A percentile compares a stretch with the other conserved stretches of the same genome.
phyloP scores from a whole-genome alignment of 163 green algal genomes.

The Chlamydomonas reinhardtii region DNA sequence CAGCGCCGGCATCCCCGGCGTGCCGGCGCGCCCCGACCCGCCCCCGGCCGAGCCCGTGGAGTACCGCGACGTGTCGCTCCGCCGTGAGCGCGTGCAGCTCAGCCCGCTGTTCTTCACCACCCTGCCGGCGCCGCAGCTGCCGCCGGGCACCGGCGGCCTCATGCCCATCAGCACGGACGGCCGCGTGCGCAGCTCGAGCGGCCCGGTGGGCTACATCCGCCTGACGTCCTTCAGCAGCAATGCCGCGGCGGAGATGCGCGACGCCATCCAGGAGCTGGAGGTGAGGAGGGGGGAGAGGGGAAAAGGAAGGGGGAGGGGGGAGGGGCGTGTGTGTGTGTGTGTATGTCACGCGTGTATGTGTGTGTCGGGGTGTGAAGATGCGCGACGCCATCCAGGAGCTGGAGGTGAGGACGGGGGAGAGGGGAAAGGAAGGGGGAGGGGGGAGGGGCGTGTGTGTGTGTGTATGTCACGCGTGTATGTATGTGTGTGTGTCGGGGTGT shows the following conservation, averaged over 20 bases:
- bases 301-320: no score
- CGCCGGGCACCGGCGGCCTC: constrained; percentile 3
- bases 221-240: constrained; percentile 91
- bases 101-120: constrained; percentile 82
- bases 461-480: no score
- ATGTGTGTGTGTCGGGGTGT: no score
- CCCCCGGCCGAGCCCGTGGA: constrained; percentile 24
- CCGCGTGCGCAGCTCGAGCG: not conserved
- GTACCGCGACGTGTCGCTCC: constrained; percentile 68
- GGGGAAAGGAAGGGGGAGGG: no score
- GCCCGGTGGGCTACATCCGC: constrained; percentile 85
- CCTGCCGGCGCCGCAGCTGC: constrained; percentile 51
- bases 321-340: not conserved
- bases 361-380: no score
- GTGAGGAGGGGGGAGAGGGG: constrained; percentile 31
- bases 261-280: constrained; percentile 83
- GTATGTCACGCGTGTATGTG: no score
- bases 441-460: no score
- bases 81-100: constrained; percentile 82
- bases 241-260: constrained; percentile 80
- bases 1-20: constrained; percentile 75
- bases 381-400: no score
- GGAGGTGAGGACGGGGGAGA: no score
- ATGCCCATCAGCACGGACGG: constrained; percentile 25
- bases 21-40: constrained; percentile 73